phyloP scores from a whole-genome alignment of 2,329 filamentous ascomycete species.

The Chrysosporium queenslandicum region DNA sequence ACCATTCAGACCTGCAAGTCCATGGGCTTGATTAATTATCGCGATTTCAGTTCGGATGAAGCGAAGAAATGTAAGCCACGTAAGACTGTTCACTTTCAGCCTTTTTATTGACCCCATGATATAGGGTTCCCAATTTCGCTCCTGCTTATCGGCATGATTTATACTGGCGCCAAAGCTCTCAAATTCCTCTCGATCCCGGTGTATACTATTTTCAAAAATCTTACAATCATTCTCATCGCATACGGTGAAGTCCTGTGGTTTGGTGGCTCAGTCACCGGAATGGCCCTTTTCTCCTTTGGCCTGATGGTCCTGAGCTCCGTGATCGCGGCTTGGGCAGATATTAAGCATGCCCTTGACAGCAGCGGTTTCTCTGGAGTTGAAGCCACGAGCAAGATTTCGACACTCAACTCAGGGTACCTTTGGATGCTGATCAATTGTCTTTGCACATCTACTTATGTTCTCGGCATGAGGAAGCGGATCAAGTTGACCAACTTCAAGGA shows the following conservation, averaged over 20 bases:
- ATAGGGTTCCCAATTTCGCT: constrained; percentile 92
- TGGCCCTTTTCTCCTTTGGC: constrained; percentile 86
- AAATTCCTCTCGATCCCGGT: constrained; percentile 96
- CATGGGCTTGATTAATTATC: constrained; percentile 68
- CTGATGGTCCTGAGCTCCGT: constrained; percentile 93
- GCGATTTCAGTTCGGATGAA: constrained; percentile 76
- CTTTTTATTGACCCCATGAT: neutral
- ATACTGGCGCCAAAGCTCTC: constrained; percentile 89
- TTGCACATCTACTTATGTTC: constrained; percentile 78
- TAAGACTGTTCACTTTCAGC: neutral
- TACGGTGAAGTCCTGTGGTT: constrained; percentile 99
- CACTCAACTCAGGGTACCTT: constrained; percentile 84
- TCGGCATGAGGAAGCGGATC: constrained; percentile 95
- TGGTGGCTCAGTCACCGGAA: constrained; percentile 76
- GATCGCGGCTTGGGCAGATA: constrained; percentile 94
- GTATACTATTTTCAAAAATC: constrained; percentile 99
- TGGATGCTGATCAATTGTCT: constrained; percentile 98
- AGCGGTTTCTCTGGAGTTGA: constrained; percentile 46
- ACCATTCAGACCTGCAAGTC: constrained; percentile 78
- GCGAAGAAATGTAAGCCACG: constrained; percentile 71
- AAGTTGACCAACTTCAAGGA: constrained; percentile 99
- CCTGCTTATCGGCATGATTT: constrained; percentile 97
- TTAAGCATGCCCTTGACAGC: constrained; percentile 67
- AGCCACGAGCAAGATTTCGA: constrained; percentile 67
- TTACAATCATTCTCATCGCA: constrained; percentile 97